Base-by-base conservation (phyloP, 1,139 yeast genomes). In the Saccharomyces pastorianus region DNA sequence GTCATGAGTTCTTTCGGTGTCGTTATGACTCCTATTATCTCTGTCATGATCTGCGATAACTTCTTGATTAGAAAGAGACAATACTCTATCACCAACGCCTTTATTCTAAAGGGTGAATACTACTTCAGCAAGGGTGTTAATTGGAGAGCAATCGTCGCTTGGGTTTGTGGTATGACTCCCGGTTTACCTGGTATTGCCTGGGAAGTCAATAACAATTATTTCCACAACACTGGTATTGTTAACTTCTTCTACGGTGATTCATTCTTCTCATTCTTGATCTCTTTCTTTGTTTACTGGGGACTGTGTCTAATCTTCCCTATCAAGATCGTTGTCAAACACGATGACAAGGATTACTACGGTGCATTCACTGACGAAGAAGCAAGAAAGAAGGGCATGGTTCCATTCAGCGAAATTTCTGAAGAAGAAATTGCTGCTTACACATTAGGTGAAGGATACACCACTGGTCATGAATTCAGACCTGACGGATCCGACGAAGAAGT, bases 1-100 rank as follows among this genome's bases (percentile, higher is more conserved):
- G 79, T 77, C 28, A 68, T 76, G 67, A 70, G 76, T 53, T 73
- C 80, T 0, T 66, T 73, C 62, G 75, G 78, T 56, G 74, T 73
- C 52, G 73, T 75, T 49, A 71, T 74, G 61, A 75, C 76, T 26
- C 80, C 80, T 50, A 71, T 75, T 58, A 74, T 73, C 51, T 72
- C 74, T 3, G 73, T 74, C 49, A 71, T 73, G 71, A 69, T 73
- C 42, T 70, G 74, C 57, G 81, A 77, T 56, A 75, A 70, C 63
- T 73, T 71, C 60, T 46, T 75, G 11, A 63, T 76, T 6, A 67
- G 76, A 58, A 66, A 65, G 53, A 66, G 69, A 54, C 60, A 64
- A 56, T 70, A 72, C 59, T 64, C 71, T 38, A 70, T 76, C 51
- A 67, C 75, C 34, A 74, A 72, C 61, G 72, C 70, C n/a, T 67